Evolutionary conservation across 176 grass and related monocot species (phyloP), one percentile per base, ranked within the genome.

Genomic region (Phragmites australis): DNA sequence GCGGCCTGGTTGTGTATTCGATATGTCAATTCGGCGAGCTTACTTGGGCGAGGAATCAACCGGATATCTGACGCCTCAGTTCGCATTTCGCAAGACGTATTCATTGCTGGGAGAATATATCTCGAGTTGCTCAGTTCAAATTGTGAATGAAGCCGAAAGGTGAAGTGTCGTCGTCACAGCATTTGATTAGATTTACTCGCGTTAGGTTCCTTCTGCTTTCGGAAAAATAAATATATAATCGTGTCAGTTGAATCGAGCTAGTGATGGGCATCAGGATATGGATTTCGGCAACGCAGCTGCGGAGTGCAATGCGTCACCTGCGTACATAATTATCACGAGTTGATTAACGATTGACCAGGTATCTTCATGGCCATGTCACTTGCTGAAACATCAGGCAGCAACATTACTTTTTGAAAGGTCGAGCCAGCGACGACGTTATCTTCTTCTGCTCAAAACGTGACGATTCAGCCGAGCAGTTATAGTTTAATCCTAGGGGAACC

Each of bases 331-430:
- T 42, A 49, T 29, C 56, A 9, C 9, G 5, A 2, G n/a, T 27
- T 77, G 30, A 69, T 84, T 58, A 49, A 39, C 61, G 61, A 48
- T 56, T 76, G 72, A 68, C 73, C 63, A 12, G 26, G 52, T 59
- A 69, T 45, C 26, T 56, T 1, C 19, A 21, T 23, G 13, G n/a
- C 37, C 8, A 21, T 21, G 51, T 23, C 63, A 84, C 50, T 27
- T 1, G 60, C 63, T 32, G 3, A 83, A 68, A 13, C 18, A 57
- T 32, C 27, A 39, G 26, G 49, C 46, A 49, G 12, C 18, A 15
- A 5, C 1, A 10, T 0, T 21, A 9, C 6, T 19, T 46, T 1
- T 41, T 37, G 6, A 21, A n/a, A 3, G 9, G 6, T 23, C 5
- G 0, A 42, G 32, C 65, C 29, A 27, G 42, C 40, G 18, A 60